Base-by-base conservation (phyloP, 2,329 filamentous ascomycete species). In the Sarocladium oryzae region DNA sequence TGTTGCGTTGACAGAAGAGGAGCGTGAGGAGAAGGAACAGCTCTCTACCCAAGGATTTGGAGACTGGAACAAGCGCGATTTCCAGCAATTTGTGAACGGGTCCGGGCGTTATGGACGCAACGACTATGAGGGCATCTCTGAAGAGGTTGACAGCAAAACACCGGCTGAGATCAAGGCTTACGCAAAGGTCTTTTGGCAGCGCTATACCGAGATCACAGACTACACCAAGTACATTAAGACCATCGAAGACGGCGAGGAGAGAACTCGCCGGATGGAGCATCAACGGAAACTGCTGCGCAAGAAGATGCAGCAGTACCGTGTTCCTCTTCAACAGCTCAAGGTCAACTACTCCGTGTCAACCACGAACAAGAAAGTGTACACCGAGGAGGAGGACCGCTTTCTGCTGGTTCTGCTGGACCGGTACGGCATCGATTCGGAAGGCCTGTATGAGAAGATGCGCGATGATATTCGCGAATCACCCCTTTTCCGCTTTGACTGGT, bases 351-450 rank as follows among this genome's bases (percentile, higher is more conserved):
- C 91, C 0, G 93, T 99, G 24, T 96, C 90, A 6, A 99, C 93
- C 2, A 99, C 95, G 9, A 99, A 99, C 80, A 99, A 99, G 75
- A 99, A 99, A 74, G 91, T 99, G 1, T 99, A 99, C 66, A 97
- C 91, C 0, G 95, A 99, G 66, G 93, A 99, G 65, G 93, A 99
- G 67, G 93, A 99, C 65, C 83, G 93, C 3, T 99, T 99, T 71
- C 71, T 99, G 50, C 78, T 99, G 30, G 92, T 99, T 48, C 86
- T 96, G 71, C 78, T 99, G 5, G 90, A 99, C 70, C 88, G 86
- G 67, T 87, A 90, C 60, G 93, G 95, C 6, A 84, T 99, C 32
- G 95, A 99, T 64, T 86, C 87, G 1, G 92, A 97, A 61, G 82
- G 82, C 30, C 79, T 99, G 56, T 95, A 93, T 66, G 93, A 99